Conservation (phyloP, 257 asterid genomes). For the Solanum clarkiae region DNA sequence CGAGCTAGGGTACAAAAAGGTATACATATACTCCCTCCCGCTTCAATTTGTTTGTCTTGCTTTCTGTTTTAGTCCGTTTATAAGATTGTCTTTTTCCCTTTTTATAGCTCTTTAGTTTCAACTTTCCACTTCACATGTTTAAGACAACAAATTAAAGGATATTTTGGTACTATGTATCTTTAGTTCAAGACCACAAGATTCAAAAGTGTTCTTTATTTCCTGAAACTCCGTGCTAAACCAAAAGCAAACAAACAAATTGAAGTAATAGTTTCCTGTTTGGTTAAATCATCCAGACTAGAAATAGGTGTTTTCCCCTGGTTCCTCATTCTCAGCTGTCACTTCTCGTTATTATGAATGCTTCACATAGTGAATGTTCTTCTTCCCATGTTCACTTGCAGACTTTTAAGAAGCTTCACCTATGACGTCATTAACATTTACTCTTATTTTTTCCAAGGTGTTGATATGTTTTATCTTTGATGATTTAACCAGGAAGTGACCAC, state of each 20-base stretch:
- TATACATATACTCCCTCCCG: conserved; percentile 7
- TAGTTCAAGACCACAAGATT: neutral
- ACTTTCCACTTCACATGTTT: neutral
- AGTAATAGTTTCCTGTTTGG: neutral
- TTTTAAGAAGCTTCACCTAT: neutral
- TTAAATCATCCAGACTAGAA: neutral
- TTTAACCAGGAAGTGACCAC: conserved; percentile 67
- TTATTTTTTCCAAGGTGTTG: neutral
- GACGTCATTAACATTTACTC: neutral
- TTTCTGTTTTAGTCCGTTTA: neutral
- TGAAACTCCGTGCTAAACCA: neutral
- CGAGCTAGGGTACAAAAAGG: conserved; percentile 86
- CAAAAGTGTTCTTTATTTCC: neutral
- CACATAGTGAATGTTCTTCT: neutral
- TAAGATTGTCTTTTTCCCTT: neutral
- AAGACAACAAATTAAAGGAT: neutral
- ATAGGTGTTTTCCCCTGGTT: neutral
- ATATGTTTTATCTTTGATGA: conserved; percentile 1
- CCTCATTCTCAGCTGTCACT: neutral
- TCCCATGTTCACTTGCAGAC: neutral
- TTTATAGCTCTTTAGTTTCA: neutral
- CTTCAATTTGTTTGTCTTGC: neutral
- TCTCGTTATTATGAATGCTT: neutral
- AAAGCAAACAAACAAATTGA: neutral
- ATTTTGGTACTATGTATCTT: neutral